phyloP scores from a whole-genome alignment of 78 protist species.

The slime mould (Dictyostelium discoideum) region DNA sequence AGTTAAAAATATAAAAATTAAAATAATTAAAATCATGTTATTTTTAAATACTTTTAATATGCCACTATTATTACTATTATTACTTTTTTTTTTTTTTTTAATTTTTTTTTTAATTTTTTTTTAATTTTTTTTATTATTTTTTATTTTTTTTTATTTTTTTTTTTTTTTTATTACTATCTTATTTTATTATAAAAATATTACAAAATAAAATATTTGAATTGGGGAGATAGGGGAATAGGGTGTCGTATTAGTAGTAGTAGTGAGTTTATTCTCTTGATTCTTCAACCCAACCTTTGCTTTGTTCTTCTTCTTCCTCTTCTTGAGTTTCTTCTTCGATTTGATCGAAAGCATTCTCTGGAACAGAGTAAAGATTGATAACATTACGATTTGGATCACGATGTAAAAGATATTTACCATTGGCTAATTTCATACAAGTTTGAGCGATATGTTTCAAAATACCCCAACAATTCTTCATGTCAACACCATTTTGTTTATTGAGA shows the following conservation, averaged over 20 bases:
- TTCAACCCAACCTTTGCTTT: conserved; percentile 77
- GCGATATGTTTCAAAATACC: conserved; percentile 61
- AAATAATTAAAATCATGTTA: no score
- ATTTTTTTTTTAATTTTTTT: neutral
- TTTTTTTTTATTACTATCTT: neutral
- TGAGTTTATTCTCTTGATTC: conserved; percentile 25
- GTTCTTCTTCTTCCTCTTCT: conserved; percentile 69
- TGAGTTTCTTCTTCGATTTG: conserved; percentile 47
- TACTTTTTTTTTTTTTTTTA: no score
- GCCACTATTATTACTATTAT: no score
- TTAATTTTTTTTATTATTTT: neutral
- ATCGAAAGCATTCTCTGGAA: conserved; percentile 75
- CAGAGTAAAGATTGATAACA: conserved; percentile 45
- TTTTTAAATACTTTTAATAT: no score
- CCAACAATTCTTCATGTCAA: conserved; percentile 87
- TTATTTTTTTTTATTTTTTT: neutral
- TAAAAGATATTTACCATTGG: conserved; percentile 89
- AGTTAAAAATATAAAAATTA: neutral
- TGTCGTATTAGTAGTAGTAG: no score
- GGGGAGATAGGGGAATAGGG: neutral
- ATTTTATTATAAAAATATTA: neutral
- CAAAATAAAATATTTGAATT: neutral
- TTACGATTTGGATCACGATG: conserved; percentile 89
- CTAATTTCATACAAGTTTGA: conserved; percentile 45
- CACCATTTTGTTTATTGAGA: conserved; percentile 81